A percentile compares a stretch with the other conserved stretches of the same genome.
Conservation (phyloP, 1,284 basidiomycete genomes). For the Mycosarcoma mackinlayi region DNA sequence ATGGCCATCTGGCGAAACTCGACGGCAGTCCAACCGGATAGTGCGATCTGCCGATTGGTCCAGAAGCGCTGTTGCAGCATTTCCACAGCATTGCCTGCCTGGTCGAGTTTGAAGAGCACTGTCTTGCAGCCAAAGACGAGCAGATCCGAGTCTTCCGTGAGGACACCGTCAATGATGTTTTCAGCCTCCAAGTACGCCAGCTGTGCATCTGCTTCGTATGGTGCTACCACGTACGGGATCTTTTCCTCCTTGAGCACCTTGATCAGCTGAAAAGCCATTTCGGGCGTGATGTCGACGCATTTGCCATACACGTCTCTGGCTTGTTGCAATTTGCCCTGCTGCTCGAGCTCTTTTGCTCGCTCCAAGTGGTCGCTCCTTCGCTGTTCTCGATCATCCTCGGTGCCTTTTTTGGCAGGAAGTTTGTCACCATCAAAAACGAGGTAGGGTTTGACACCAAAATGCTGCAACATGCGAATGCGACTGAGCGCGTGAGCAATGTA, state of each 20-base stretch:
- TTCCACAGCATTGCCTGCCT: conserved; percentile 77
- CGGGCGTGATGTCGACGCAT: conserved; percentile 93
- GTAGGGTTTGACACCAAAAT: conserved; percentile 86
- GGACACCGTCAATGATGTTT: conserved; percentile 87
- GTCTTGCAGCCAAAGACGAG: conserved; percentile 93
- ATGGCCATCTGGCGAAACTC: conserved; percentile 97
- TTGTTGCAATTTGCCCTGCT: conserved; percentile 80
- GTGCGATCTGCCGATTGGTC: conserved; percentile 78
- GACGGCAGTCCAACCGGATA: conserved; percentile 86
- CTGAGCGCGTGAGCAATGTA: conserved; percentile 98
- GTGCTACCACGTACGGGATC: conserved; percentile 84
- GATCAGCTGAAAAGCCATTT: conserved; percentile 97
- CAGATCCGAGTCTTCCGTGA: conserved; percentile 98
- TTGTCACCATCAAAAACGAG: conserved; percentile 97
- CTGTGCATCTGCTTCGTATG: conserved; percentile 98
- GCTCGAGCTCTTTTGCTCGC: conserved; percentile 78
- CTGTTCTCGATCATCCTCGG: conserved; percentile 82
- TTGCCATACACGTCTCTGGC: conserved; percentile 90
- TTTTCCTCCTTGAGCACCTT: conserved; percentile 74
- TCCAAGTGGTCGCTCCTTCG: conserved; percentile 75
- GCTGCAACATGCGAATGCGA: conserved; percentile 83
- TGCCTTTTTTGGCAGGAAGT: conserved; percentile 90
- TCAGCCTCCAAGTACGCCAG: conserved; percentile 88
- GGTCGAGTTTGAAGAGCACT: conserved; percentile 66
- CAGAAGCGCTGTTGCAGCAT: conserved; percentile 84